Conservation (phyloP, 768 basidiomycete species). For the Lenzites betulinus region DNA sequence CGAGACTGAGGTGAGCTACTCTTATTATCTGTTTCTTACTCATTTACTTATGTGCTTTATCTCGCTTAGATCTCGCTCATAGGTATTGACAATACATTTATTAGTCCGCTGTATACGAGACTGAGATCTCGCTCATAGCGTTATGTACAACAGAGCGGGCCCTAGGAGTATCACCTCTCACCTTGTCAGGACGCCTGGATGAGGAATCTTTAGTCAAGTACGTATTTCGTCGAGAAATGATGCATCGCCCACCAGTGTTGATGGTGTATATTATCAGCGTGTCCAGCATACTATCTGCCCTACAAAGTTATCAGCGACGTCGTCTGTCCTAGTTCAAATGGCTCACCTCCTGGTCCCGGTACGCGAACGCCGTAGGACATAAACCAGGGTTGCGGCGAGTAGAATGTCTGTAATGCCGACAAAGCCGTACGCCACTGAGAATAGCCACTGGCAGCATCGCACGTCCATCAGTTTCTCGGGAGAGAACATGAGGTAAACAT, state of each 20-base stretch:
- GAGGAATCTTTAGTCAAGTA: background rate
- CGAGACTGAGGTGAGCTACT: too few species aligned
- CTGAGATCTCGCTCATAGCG: too few species aligned
- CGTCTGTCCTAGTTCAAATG: background rate
- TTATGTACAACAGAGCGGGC: too few species aligned
- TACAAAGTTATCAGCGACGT: background rate
- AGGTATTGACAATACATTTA: too few species aligned
- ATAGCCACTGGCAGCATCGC: background rate
- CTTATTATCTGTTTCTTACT: too few species aligned
- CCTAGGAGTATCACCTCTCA: too few species aligned
- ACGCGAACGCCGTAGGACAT: background rate
- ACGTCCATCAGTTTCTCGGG: background rate
- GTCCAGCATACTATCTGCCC: background rate
- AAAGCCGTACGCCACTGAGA: background rate
- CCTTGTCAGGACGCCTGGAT: background rate
- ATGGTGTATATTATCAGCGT: background rate
- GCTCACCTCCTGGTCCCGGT: background rate
- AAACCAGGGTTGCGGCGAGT: background rate
- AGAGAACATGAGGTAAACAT: background rate
- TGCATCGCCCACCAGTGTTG: background rate
- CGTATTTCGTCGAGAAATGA: background rate
- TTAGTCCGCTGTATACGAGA: too few species aligned
- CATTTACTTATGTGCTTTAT: too few species aligned
- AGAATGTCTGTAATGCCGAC: background rate
- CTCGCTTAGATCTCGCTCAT: too few species aligned